Conservation (phyloP, 2,329 filamentous ascomycete species). For the Emergomyces pasteurianus region DNA sequence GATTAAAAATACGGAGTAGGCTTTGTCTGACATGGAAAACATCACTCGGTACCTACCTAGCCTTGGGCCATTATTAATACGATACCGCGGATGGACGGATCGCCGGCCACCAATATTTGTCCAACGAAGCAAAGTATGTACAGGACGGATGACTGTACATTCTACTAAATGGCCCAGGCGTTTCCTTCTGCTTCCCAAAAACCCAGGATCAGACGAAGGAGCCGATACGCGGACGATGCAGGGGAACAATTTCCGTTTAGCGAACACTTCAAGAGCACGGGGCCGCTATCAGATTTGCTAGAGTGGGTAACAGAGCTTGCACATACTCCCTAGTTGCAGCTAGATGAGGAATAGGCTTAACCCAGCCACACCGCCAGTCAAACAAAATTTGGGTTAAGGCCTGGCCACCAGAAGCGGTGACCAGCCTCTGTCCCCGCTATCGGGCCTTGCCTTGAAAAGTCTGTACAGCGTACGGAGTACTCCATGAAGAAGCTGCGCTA, state of each 20-base stretch:
- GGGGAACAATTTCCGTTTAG: background rate
- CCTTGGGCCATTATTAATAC: too few relatives aligned
- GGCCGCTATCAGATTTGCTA: background rate
- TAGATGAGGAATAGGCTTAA: background rate
- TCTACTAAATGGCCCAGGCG: too few relatives aligned
- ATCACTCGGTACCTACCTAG: too few relatives aligned
- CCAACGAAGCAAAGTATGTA: background rate
- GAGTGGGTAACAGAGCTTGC: background rate
- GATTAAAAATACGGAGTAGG: background rate
- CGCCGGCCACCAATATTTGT: background rate
- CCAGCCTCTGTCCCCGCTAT: background rate
- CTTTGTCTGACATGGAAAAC: too few relatives aligned
- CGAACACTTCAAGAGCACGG: background rate
- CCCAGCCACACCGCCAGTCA: slow-evolving; percentile 3
- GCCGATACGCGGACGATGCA: background rate
- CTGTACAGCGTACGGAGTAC: background rate
- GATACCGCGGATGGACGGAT: too few relatives aligned
- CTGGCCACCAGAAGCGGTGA: background rate
- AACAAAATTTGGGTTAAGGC: background rate
- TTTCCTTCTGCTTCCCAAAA: too few relatives aligned
- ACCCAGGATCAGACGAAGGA: too few relatives aligned
- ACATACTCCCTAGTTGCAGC: background rate
- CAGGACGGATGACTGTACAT: too few relatives aligned
- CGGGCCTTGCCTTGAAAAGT: too few relatives aligned
- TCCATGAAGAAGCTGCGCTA: background rate